Conservation (phyloP, 148 eudicot genomes). For the Vaccinium macrocarpon region DNA sequence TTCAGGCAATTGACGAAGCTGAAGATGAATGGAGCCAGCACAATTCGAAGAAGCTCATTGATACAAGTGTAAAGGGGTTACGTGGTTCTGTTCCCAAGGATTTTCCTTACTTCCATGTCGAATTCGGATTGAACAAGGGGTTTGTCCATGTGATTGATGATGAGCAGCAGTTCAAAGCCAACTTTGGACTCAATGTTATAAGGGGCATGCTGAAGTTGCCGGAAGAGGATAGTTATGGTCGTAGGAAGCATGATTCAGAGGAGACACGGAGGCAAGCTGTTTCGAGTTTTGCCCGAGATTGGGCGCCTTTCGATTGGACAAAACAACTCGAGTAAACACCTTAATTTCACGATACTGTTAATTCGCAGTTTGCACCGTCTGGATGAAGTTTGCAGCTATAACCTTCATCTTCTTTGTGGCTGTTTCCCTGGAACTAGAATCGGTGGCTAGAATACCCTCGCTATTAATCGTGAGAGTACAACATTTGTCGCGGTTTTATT, state of each 20-base stretch:
- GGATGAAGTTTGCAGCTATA: background rate
- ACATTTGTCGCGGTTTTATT: background rate
- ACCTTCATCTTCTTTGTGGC: background rate
- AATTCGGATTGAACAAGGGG: constrained; percentile 82
- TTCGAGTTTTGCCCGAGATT: constrained; percentile 53
- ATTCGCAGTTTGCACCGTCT: background rate
- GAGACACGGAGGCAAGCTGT: constrained; percentile 72
- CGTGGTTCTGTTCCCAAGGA: constrained; percentile 82
- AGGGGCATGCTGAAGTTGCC: constrained; percentile 80
- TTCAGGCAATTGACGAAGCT: constrained; percentile 97
- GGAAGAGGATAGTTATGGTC: constrained; percentile 86
- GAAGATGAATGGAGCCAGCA: constrained; percentile 99
- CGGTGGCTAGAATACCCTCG: background rate
- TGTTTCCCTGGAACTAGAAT: background rate
- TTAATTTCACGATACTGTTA: background rate
- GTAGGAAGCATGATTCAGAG: constrained; percentile 52
- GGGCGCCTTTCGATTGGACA: constrained; percentile 97
- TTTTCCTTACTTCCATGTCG: constrained; percentile 92
- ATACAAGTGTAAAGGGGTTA: constrained; percentile 82
- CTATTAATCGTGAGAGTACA: background rate
- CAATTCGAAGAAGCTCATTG: constrained; percentile 84
- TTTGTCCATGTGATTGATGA: constrained; percentile 95
- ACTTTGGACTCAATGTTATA: constrained; percentile 71
- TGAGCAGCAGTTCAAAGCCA: constrained; percentile 63
- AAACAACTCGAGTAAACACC: constrained; percentile 60